Percentiles rank a stretch among this genome's conserved stretches.
phyloP scores from a whole-genome alignment of 441 rosid species.

The Pelargonium fulgidum region DNA sequence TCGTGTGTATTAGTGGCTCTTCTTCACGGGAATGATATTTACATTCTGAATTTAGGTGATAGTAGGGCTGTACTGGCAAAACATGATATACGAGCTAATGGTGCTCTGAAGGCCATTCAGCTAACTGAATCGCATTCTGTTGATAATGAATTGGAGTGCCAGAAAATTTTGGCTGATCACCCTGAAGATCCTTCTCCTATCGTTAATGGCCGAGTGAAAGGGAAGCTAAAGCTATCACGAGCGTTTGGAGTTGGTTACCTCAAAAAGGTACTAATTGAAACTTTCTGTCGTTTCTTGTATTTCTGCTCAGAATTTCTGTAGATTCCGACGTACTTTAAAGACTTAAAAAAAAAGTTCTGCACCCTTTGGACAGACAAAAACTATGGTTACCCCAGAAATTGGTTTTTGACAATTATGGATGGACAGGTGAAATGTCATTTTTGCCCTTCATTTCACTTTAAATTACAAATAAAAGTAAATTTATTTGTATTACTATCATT shows the following conservation, averaged over 20 bases:
- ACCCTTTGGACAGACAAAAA: too few relatives aligned
- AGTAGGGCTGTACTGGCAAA: constrained; percentile 90
- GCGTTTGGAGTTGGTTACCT: constrained; percentile 92
- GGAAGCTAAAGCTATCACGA: constrained; percentile 84
- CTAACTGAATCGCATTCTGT: constrained; percentile 78
- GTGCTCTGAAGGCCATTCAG: constrained; percentile 58
- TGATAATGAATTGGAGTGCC: constrained; percentile 67
- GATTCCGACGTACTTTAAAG: too few relatives aligned
- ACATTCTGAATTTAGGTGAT: constrained; percentile 75
- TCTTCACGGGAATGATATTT: constrained; percentile 66
- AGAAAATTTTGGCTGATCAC: constrained; percentile 53
- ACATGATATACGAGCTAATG: constrained; percentile 26
- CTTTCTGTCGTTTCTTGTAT: neutral
- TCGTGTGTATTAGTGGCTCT: constrained; percentile 81
- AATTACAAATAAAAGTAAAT: too few relatives aligned
- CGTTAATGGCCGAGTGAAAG: constrained; percentile 71
- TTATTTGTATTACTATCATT: too few relatives aligned
- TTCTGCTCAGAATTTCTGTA: neutral
- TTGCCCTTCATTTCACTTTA: too few relatives aligned
- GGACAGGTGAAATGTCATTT: too few relatives aligned
- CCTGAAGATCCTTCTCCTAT: constrained; percentile 69
- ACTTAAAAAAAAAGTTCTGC: too few relatives aligned
- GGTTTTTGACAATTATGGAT: too few relatives aligned
- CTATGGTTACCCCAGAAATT: too few relatives aligned
- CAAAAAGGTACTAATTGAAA: constrained; percentile 53